phyloP scores from a whole-genome alignment of 305 asterid species.

The Fraxinus greggii region DNA sequence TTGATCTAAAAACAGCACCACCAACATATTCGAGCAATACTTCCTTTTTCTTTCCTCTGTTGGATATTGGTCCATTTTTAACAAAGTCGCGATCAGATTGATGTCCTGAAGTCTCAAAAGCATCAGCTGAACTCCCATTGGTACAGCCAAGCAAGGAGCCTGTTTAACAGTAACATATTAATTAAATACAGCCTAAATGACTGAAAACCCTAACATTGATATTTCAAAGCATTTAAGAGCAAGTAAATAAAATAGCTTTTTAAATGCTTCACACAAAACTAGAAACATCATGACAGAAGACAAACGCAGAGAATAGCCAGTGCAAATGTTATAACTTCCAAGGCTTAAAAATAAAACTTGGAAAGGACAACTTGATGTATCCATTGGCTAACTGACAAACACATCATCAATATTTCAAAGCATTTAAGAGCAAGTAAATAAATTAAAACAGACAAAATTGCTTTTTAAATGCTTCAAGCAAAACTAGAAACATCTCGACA shows the following conservation, averaged over 20 bases:
- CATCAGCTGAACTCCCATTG: constrained; percentile 36
- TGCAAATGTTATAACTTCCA: background rate
- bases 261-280: constrained; percentile 14
- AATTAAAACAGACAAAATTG: background rate
- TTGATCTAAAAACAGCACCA: constrained; percentile 48
- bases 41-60: constrained; percentile 88
- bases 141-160: constrained; percentile 30
- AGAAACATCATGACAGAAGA: background rate
- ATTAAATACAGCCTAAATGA: constrained; percentile 21
- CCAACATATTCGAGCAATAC: constrained; percentile 66
- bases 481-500: background rate
- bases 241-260: background rate
- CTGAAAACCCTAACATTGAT: background rate
- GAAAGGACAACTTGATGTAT: background rate
- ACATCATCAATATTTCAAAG: background rate
- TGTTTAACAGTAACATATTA: constrained; percentile 19
- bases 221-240: background rate
- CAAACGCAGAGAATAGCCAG: background rate
- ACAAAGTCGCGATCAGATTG: constrained; percentile 52
- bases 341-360: background rate
- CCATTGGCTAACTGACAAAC: background rate
- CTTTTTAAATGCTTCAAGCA: constrained; percentile 16
- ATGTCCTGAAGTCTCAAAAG: constrained; percentile 39
- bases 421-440: background rate
- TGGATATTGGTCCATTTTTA: constrained; percentile 62